Evolutionary conservation across 208 protist species (phyloP), one percentile per base, ranked within the genome.

Genomic region (Phytomonas sp.): DNA sequence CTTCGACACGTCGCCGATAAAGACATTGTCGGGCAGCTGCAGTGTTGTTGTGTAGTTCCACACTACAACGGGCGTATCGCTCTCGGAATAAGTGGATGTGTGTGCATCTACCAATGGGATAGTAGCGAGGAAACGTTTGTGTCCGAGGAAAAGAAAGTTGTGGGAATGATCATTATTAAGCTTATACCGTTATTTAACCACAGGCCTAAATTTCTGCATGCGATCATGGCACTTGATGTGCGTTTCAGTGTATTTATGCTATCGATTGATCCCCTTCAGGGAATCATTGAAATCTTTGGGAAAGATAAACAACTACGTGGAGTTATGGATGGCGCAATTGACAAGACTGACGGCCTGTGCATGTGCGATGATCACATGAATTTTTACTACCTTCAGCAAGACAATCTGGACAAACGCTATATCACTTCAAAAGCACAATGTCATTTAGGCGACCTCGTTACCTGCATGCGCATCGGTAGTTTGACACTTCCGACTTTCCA

Each of bases 21-120:
- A 61, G 88, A 92, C 70, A 84, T 93, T 59, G 81, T 78, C 29
- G 87, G 90, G 16, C 77, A 83, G 29, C 65, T 93, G 42, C 84
- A 92, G 70, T 93, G 90, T 75, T 93, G 90, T 72, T 81, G 83
- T 63, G 68, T 79, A 12, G 84, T 95, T 29, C 90, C 90, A 0
- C 69, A 88, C 66, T 87, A 85, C 71, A 67, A 69, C 29, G 82
- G 88, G 16, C 72, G 86, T 59, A 85, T 95, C 40, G 87, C 84
- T 36, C 72, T 95, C 23, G 90, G 87, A 33, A 80, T 95, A 14
- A 89, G 82, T 73, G 90, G 90, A 0, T 83, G 87, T 71, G 77
- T 95, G 12, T 68, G 75, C 30, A 40, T 90, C 0, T 92, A 86
- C 73, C 76, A 74, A 60, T 95, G 88, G 86, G 87, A 78, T 61